These are phyloP conservation scores for Fusarium sp. DNA, from an alignment of 2,329 filamentous ascomycete species.

Conservation along the genomic window DNA sequence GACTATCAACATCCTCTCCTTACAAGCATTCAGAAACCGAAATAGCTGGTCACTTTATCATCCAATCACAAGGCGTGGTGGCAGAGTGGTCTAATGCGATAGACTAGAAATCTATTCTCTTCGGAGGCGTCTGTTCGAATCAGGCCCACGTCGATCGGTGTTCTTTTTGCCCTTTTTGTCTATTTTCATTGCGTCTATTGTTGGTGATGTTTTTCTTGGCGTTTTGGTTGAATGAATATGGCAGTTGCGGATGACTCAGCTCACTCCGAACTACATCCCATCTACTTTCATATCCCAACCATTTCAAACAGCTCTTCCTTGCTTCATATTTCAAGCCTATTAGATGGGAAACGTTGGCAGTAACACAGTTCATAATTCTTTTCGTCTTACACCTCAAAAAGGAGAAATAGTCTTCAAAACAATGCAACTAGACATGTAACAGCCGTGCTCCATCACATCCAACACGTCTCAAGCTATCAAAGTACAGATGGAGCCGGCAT, in stretches of 20 bases:
- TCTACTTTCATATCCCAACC: neutral
- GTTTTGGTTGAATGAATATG: neutral
- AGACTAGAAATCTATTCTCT: slow-evolving; percentile 40
- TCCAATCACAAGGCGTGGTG: slow-evolving; percentile 39
- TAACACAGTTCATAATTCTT: neutral
- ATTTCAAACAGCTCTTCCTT: neutral
- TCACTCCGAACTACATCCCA: neutral
- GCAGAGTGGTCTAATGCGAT: slow-evolving; percentile 40
- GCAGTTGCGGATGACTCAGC: neutral
- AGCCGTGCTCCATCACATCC: neutral
- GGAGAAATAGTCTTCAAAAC: neutral
- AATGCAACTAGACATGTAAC: neutral
- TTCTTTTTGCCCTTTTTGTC: neutral
- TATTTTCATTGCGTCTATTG: neutral
- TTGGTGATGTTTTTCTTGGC: neutral
- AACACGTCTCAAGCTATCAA: neutral
- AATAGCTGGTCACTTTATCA: neutral
- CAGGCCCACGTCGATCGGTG: slow-evolving; percentile 35
- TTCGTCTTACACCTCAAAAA: neutral
- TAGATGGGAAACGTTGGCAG: neutral
- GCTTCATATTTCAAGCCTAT: neutral
- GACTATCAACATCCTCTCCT: neutral
- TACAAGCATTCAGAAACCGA: neutral
- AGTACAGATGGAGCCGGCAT: slow-evolving; percentile 9
- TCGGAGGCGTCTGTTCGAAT: slow-evolving; percentile 40